Evolutionary conservation across 257 asterid species (phyloP).

Genomic region (Nemophila menziesii): DNA sequence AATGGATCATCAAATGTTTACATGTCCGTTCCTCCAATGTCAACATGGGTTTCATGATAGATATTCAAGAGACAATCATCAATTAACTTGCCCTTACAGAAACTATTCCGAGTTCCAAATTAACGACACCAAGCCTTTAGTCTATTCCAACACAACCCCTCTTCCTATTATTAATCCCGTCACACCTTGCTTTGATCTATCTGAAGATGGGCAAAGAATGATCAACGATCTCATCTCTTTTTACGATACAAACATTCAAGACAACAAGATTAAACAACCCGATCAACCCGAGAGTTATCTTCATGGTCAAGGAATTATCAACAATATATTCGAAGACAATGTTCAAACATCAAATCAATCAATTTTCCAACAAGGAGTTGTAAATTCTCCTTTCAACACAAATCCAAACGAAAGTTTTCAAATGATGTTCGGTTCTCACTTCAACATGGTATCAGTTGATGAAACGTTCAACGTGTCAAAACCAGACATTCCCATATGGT

Average conservation of each 20-base stretch:
- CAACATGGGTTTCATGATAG: conserved; percentile 53
- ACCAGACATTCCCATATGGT: conserved; percentile 48
- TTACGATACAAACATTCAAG: conserved; percentile 41
- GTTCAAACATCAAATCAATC: conserved; percentile 20
- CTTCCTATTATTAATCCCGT: conserved; percentile 17
- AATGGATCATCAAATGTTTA: conserved; percentile 45
- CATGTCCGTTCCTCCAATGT: conserved; percentile 59
- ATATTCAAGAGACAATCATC: conserved; percentile 57
- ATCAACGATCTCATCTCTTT: conserved; percentile 56
- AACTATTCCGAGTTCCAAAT: conserved; percentile 21
- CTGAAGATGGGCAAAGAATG: conserved; percentile 73
- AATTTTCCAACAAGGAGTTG: conserved; percentile 13
- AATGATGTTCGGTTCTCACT: conserved; percentile 47
- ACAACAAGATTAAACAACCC: conserved; percentile 24
- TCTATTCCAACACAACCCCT: conserved; percentile 34
- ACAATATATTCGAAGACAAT: conserved; percentile 28
- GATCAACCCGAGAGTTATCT: conserved; percentile 28
- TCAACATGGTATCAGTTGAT: conserved; percentile 26
- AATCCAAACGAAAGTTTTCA: conserved; percentile 32
- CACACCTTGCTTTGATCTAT: conserved; percentile 31
- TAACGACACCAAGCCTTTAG: conserved; percentile 32
- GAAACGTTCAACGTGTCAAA: conserved; percentile 20
- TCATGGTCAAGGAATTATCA: conserved; percentile 34
- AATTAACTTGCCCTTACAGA: conserved; percentile 43
- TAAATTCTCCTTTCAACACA: conserved; percentile 28